Conservation (phyloP, 441 rosid genomes). For the Populus hybrid region DNA sequence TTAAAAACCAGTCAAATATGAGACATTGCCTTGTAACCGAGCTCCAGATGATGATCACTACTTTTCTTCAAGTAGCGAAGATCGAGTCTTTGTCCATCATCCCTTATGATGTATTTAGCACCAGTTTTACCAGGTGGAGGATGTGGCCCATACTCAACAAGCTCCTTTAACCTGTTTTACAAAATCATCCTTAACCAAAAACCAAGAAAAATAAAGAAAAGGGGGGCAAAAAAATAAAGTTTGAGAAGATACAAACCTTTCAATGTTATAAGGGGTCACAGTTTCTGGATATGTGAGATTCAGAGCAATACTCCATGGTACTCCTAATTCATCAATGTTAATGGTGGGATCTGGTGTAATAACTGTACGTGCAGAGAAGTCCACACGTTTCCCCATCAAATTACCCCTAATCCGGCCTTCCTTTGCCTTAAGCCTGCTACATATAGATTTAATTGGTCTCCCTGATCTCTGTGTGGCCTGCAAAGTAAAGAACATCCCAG, state of each 20-base stretch:
- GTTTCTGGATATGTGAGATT: conserved; percentile 98
- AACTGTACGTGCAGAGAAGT: conserved; percentile 94
- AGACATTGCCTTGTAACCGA: conserved; percentile 78
- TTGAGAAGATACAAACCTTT: conserved; percentile 43
- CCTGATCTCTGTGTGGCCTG: conserved; percentile 99
- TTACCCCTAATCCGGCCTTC: conserved; percentile 98
- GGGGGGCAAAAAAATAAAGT: neutral
- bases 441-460: conserved; percentile 95
- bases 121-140: conserved; percentile 99
- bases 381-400: conserved; percentile 99
- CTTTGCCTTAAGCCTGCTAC: conserved; percentile 98
- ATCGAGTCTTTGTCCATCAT: conserved; percentile 98
- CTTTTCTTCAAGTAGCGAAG: conserved; percentile 98
- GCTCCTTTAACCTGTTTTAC: conserved; percentile 77
- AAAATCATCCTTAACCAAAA: neutral
- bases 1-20: neutral
- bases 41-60: conserved; percentile 98
- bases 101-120: conserved; percentile 94
- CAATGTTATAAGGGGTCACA: conserved; percentile 98
- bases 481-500: conserved; percentile 8
- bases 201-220: neutral
- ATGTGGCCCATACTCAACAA: conserved; percentile 98
- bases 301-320: conserved; percentile 99
- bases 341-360: conserved; percentile 97
- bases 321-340: conserved; percentile 93